Evolutionary conservation across 2,329 filamentous ascomycete genomes (phyloP).

Genomic region (Didymella exigua): DNA sequence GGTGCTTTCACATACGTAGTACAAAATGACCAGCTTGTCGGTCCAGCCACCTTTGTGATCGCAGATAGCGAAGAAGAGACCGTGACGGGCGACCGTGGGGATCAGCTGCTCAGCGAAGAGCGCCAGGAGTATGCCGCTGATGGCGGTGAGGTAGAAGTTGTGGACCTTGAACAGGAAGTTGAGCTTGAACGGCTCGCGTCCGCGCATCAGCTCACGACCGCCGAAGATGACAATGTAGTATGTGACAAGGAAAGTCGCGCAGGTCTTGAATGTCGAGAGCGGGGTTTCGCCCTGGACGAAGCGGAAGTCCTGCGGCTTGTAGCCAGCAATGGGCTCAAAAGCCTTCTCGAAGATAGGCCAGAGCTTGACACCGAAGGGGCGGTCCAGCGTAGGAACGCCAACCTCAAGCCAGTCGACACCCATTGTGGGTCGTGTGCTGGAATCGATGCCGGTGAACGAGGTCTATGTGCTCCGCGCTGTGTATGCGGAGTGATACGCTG

Average conservation of each 20-base stretch:
- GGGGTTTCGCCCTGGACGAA: conserved; percentile 83
- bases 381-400: conserved; percentile 78
- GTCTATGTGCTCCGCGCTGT: conserved; percentile 1
- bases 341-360: conserved; percentile 95
- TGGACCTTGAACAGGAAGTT: conserved; percentile 91
- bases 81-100: conserved; percentile 77
- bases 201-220: conserved; percentile 89
- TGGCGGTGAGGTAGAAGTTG: conserved; percentile 90
- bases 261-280: conserved; percentile 87
- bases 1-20: conserved; percentile 75
- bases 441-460: conserved; percentile 4
- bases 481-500: conserved; percentile 18
- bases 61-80: conserved; percentile 91
- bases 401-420: conserved; percentile 59
- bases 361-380: conserved; percentile 86
- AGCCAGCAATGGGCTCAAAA: conserved; percentile 77
- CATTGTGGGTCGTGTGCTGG: conserved; percentile 47
- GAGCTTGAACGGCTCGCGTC: conserved; percentile 82
- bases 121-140: conserved; percentile 78
- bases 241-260: conserved; percentile 76
- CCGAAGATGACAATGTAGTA: conserved; percentile 97
- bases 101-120: conserved; percentile 92
- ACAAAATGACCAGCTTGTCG: conserved; percentile 86
- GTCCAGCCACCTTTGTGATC: conserved; percentile 85
- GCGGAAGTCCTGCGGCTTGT: conserved; percentile 82